These are phyloP conservation scores for Exophiala sideris DNA, from an alignment of 2,329 filamentous ascomycete genomes.

Conservation along the genomic window DNA sequence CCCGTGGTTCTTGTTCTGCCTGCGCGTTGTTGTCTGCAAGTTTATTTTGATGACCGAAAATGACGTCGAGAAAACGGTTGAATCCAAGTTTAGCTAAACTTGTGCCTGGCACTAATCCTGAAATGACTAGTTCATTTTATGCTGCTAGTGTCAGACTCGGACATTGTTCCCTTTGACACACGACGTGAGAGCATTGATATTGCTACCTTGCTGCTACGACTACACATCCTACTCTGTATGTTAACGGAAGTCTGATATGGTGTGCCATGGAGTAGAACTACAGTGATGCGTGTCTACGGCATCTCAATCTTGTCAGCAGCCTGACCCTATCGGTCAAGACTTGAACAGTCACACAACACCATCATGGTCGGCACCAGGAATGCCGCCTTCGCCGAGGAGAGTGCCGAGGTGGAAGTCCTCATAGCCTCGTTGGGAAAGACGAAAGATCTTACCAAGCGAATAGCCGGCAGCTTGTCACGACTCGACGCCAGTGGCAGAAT, in stretches of 20 bases:
- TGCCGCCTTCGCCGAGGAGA: conserved; percentile 62
- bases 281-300: no score
- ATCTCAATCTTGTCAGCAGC: no score
- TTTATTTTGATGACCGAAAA: neutral
- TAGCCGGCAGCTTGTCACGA: conserved; percentile 78
- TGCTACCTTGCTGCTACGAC: no score
- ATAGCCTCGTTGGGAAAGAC: conserved; percentile 82
- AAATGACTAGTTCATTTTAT: neutral
- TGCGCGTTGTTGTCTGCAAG: neutral
- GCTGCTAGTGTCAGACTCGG: no score
- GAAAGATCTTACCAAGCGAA: conserved; percentile 89
- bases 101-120: neutral
- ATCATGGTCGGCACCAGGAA: conserved; percentile 55
- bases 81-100: neutral
- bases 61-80: neutral
- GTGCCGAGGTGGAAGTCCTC: conserved; percentile 64
- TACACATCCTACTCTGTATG: no score
- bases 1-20: neutral
- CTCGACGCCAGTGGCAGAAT: conserved; percentile 86
- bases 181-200: no score
- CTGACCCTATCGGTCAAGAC: neutral
- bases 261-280: no score
- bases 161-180: no score
- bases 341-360: neutral
- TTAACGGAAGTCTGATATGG: no score